Percentiles rank a stretch among this genome's conserved stretches.
phyloP scores from a whole-genome alignment of 768 basidiomycete species.

The Hortiboletus campestris region DNA sequence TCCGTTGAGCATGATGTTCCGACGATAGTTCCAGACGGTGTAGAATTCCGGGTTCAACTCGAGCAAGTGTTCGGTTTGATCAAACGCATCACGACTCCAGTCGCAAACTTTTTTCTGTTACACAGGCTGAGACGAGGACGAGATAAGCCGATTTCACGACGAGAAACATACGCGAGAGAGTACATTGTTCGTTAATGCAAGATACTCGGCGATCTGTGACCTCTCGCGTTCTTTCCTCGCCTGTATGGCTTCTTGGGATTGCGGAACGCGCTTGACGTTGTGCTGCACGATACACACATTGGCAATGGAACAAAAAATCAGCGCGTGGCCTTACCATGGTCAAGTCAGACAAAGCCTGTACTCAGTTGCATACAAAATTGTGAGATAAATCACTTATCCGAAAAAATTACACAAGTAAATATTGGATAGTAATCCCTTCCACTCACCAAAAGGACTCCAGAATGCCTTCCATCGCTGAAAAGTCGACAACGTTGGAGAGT shows the following conservation, averaged over 20 bases:
- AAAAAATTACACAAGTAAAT: constrained; percentile 4
- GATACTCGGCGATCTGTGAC: constrained; percentile 75
- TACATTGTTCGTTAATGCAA: constrained; percentile 59
- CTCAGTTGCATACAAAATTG: background rate
- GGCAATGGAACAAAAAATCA: background rate
- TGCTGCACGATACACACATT: constrained; percentile 46
- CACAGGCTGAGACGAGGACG: background rate
- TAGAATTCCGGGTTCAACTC: constrained; percentile 93
- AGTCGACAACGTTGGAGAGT: constrained; percentile 47
- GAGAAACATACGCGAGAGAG: constrained; percentile 54
- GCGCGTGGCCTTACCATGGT: constrained; percentile 27
- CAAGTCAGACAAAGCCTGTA: background rate
- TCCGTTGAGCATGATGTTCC: constrained; percentile 71
- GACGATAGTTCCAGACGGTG: constrained; percentile 93
- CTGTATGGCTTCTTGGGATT: constrained; percentile 58
- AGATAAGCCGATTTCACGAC: background rate
- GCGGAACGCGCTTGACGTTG: constrained; percentile 60
- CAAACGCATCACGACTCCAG: constrained; percentile 71
- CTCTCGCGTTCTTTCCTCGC: constrained; percentile 69
- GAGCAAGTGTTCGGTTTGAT: constrained; percentile 74
- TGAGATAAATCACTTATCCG: constrained; percentile 3
- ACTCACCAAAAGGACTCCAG: constrained; percentile 11
- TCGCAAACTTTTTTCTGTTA: constrained; percentile 67
- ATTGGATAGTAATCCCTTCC: background rate
- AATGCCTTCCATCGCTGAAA: constrained; percentile 59